phyloP scores from a whole-genome alignment of 106 monocot genomes.

The Allium fistulosum region DNA sequence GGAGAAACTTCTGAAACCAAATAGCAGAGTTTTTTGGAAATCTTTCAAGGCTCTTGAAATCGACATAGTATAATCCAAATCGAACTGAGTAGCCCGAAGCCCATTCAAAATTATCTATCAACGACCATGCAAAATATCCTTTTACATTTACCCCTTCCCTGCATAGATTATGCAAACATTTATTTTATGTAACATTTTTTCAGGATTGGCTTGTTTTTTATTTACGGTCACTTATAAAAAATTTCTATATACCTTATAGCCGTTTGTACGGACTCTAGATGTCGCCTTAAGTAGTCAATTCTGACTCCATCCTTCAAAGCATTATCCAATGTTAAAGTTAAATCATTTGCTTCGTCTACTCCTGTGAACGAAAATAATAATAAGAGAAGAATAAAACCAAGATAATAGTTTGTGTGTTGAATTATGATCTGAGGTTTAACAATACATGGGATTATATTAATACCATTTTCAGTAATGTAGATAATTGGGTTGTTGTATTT shows the following conservation, averaged over 20 bases:
- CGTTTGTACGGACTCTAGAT: background rate
- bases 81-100: conserved; percentile 51
- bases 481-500: conserved; percentile 36
- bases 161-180: background rate
- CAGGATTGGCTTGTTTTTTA: too few relatives aligned
- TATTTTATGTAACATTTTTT: background rate
- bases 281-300: background rate
- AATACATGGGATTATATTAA: too few relatives aligned
- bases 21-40: conserved; percentile 64
- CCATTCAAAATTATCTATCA: conserved; percentile 87
- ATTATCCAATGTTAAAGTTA: background rate
- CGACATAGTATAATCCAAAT: conserved; percentile 67
- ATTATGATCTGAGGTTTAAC: too few relatives aligned
- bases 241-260: background rate
- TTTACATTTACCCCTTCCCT: conserved; percentile 16
- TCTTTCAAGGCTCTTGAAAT: conserved; percentile 33
- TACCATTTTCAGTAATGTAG: conserved; percentile 50
- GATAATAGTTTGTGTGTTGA: too few relatives aligned
- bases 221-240: background rate
- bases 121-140: conserved; percentile 75
- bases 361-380: background rate
- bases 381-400: too few relatives aligned
- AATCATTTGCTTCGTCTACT: background rate
- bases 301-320: background rate
- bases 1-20: conserved; percentile 40